phyloP scores from a whole-genome alignment of 306 rosid genomes.

The Fragaria nilgerrensis region DNA sequence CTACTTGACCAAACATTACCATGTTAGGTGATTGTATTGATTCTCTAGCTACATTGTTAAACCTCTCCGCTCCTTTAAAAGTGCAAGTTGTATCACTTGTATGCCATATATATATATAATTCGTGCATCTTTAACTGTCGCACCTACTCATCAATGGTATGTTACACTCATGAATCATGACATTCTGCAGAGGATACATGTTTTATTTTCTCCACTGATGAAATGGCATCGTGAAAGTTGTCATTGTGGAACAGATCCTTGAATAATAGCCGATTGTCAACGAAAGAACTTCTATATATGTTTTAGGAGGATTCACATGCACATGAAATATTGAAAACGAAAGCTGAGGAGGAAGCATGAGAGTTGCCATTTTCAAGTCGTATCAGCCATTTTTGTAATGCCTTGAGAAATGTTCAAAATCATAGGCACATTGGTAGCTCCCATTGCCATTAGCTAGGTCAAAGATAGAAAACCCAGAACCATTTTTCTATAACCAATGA shows the following conservation, averaged over 20 bases:
- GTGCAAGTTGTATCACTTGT: background rate
- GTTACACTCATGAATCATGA: conserved; percentile 4
- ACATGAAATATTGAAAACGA: background rate
- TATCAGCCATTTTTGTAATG: background rate
- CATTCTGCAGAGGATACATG: background rate
- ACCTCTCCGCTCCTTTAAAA: background rate
- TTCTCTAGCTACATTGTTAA: background rate
- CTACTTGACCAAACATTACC: background rate
- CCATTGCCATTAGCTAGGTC: too few species aligned
- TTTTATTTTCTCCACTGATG: background rate
- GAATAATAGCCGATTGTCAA: background rate
- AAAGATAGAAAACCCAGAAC: too few species aligned
- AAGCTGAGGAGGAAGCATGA: background rate
- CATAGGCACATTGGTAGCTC: background rate
- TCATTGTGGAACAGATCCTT: background rate
- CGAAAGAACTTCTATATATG: background rate
- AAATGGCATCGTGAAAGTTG: background rate
- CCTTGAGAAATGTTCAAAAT: background rate
- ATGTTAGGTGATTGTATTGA: background rate
- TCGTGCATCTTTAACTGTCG: background rate
- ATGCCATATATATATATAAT: background rate
- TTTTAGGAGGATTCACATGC: background rate
- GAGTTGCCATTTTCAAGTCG: conserved; percentile 6
- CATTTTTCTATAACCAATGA: too few species aligned
- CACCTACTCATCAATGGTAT: background rate